These are phyloP conservation scores for Saturnispora galanensis DNA, from an alignment of 805 yeast species.

Conservation along the genomic window DNA sequence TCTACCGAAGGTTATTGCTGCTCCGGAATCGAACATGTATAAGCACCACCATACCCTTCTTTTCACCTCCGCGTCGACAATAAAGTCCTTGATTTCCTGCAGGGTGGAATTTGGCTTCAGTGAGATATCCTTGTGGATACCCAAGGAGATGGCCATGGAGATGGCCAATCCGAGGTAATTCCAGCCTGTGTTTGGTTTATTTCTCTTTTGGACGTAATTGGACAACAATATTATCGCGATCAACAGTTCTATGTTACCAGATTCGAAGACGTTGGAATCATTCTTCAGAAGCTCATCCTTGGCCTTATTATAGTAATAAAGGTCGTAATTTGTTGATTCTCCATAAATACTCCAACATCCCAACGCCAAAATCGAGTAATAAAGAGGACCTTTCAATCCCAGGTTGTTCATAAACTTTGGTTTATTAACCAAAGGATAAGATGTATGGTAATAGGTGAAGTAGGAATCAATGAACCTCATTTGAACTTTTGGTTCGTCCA, in stretches of 20 bases:
- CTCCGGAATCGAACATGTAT: conserved; percentile 52
- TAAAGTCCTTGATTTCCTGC: conserved; percentile 24
- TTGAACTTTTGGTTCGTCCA: conserved; percentile 13
- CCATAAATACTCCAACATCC: conserved; percentile 62
- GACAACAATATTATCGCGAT: conserved; percentile 45
- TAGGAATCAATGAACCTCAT: conserved; percentile 28
- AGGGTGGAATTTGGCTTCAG: conserved; percentile 8
- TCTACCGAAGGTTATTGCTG: conserved; percentile 55
- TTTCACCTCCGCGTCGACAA: conserved; percentile 42
- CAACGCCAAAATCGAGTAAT: conserved; percentile 51
- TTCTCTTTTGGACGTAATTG: conserved; percentile 53
- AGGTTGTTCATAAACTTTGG: conserved; percentile 34
- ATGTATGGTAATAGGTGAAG: conserved; percentile 49
- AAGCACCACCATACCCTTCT: conserved; percentile 63
- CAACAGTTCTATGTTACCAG: conserved; percentile 47
- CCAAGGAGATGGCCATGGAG: conserved; percentile 58
- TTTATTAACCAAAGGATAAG: conserved; percentile 52
- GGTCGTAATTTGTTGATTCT: conserved; percentile 41
- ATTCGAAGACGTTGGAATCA: conserved; percentile 41
- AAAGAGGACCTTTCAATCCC: conserved; percentile 37
- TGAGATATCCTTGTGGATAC: conserved; percentile 45
- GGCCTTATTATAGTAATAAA: conserved; percentile 47
- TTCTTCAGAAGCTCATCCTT: conserved; percentile 30
- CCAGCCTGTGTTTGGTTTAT: conserved; percentile 63
- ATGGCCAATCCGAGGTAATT: conserved; percentile 54